These are phyloP conservation scores for Macrophomina tecta DNA, from an alignment of 2,329 filamentous ascomycete genomes.

Conservation along the genomic window DNA sequence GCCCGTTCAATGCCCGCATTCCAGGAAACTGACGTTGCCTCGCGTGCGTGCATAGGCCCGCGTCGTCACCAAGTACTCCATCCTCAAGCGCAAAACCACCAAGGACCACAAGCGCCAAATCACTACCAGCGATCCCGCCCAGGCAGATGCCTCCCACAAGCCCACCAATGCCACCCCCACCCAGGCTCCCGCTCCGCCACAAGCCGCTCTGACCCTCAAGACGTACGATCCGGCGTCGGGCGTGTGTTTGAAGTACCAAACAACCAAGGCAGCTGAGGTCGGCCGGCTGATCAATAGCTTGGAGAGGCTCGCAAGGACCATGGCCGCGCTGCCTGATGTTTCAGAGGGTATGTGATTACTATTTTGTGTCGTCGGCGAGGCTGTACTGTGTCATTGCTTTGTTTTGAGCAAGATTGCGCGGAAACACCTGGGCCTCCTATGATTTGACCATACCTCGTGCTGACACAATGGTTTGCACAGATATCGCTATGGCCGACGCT, in stretches of 20 bases:
- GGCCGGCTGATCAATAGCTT: conserved; percentile 78
- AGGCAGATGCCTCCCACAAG: conserved; percentile 39
- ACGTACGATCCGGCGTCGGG: conserved; percentile 86
- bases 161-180: conserved; percentile 32
- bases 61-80: conserved; percentile 91
- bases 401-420: not conserved
- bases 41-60: conserved; percentile 65
- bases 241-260: conserved; percentile 86
- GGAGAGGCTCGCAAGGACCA: conserved; percentile 73
- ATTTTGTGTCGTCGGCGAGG: not conserved
- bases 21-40: conserved; percentile 28
- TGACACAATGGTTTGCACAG: conserved; percentile 30
- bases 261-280: conserved; percentile 89
- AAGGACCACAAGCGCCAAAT: conserved; percentile 37
- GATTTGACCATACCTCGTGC: not conserved
- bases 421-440: too few relatives aligned
- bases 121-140: conserved; percentile 12
- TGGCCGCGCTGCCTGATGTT: conserved; percentile 56
- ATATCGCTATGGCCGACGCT: conserved; percentile 42
- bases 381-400: not conserved
- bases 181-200: conserved; percentile 43
- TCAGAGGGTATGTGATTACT: not conserved
- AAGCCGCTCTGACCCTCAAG: conserved; percentile 81
- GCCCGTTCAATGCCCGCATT: conserved; percentile 7
- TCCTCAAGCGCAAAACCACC: conserved; percentile 55